A percentile compares a stretch with the other conserved stretches of the same genome.
These are phyloP conservation scores for Podospora pseudoanserina DNA, from an alignment of 495 filamentous ascomycete genomes.

Conservation along the genomic window DNA sequence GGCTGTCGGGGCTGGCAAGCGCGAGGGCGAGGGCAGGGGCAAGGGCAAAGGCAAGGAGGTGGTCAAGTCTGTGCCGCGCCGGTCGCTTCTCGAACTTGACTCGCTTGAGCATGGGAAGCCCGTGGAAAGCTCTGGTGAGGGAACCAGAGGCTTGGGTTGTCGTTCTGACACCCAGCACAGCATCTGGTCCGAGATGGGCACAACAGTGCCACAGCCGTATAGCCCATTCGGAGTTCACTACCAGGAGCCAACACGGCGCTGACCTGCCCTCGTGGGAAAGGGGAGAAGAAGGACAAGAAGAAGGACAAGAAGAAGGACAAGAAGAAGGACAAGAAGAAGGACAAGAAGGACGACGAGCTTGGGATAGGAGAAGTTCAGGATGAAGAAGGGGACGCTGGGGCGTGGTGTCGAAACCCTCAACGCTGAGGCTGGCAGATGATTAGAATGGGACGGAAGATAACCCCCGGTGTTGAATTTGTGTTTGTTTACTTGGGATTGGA, in stretches of 20 bases:
- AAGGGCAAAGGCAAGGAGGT: neutral
- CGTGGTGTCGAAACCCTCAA: too few relatives aligned
- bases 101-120: neutral
- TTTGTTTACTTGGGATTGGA: slow-evolving; percentile 5
- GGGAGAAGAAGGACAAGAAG: too few relatives aligned
- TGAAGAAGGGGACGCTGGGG: too few relatives aligned
- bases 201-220: slow-evolving; percentile 27
- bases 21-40: neutral
- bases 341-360: too few relatives aligned
- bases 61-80: slow-evolving; percentile 11
- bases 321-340: too few relatives aligned
- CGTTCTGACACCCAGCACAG: slow-evolving; percentile 24
- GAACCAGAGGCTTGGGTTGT: neutral
- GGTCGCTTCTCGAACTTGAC: slow-evolving; percentile 11
- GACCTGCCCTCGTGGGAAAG: neutral
- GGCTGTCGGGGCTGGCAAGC: neutral
- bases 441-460: neutral
- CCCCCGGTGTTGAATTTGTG: neutral
- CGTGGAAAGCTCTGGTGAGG: slow-evolving; percentile 2
- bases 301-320: too few relatives aligned
- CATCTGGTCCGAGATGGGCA: slow-evolving; percentile 29
- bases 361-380: too few relatives aligned
- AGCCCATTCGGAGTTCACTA: slow-evolving; percentile 16
- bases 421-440: neutral
- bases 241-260: neutral